A percentile compares a stretch with the other conserved stretches of the same genome.
These are phyloP conservation scores for Neopestalotiopsis rosae DNA, from an alignment of 2,329 filamentous ascomycete genomes.

Conservation along the genomic window DNA sequence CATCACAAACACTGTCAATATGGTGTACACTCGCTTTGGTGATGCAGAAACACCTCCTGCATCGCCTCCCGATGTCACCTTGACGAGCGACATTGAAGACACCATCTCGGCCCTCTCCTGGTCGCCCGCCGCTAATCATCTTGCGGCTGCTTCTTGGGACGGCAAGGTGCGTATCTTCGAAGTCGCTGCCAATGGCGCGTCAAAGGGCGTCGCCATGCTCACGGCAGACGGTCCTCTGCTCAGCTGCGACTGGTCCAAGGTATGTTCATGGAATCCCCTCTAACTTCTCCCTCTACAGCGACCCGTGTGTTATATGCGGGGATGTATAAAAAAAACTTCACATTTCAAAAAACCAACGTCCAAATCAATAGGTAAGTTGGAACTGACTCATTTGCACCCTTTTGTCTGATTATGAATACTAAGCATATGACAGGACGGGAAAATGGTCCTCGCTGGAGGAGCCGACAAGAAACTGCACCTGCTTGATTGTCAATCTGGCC, in stretches of 20 bases:
- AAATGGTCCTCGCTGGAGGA: constrained; percentile 36
- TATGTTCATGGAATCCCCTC: constrained; percentile 37
- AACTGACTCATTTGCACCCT: neutral
- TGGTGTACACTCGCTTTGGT: constrained; percentile 7
- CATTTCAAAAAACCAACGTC: constrained; percentile 28
- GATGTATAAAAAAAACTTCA: constrained; percentile 19
- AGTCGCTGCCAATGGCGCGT: constrained; percentile 28
- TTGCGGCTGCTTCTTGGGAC: constrained; percentile 43
- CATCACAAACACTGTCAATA: neutral
- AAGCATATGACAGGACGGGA: constrained; percentile 37
- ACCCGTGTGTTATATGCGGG: neutral
- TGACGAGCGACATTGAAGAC: constrained; percentile 36
- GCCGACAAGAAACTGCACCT: constrained; percentile 38
- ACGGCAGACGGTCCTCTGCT: constrained; percentile 34
- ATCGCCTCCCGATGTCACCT: constrained; percentile 26
- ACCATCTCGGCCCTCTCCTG: constrained; percentile 42
- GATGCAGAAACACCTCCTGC: neutral
- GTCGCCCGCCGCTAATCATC: constrained; percentile 37
- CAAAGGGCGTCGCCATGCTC: constrained; percentile 31
- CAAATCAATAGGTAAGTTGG: constrained; percentile 28
- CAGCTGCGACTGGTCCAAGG: constrained; percentile 43
- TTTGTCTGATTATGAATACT: constrained; percentile 18
- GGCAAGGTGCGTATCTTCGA: constrained; percentile 42
- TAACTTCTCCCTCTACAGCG: neutral
- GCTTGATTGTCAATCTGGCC: constrained; percentile 33